Conservation (phyloP, 768 basidiomycete genomes). For the Mrakia gelida region DNA sequence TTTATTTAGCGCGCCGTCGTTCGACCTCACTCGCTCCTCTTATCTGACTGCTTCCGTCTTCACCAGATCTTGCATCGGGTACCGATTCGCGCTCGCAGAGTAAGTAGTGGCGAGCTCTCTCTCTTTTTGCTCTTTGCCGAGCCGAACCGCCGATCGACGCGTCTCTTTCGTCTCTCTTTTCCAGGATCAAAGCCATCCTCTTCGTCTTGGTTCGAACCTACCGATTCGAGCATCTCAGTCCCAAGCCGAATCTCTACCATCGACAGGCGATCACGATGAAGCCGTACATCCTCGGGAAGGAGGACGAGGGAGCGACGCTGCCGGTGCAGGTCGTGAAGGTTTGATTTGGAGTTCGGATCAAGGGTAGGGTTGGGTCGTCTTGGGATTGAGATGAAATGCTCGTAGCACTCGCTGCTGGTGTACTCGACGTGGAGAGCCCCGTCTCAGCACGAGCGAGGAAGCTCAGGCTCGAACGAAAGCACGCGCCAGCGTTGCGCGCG, state of each 20-base stretch:
- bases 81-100: constrained; percentile 45
- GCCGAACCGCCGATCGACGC: neutral
- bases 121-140: neutral
- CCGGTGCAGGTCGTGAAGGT: neutral
- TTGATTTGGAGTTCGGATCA: neutral
- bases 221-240: constrained; percentile 40
- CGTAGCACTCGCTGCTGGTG: no score
- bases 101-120: neutral
- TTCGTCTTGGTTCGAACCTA: constrained; percentile 43
- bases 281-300: neutral
- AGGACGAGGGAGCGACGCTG: neutral
- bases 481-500: no score
- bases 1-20: neutral
- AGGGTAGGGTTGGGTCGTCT: neutral
- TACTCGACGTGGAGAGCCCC: no score
- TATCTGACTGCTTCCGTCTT: neutral
- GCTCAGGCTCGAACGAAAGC: no score
- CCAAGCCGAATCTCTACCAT: constrained; percentile 38
- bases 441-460: no score
- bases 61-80: constrained; percentile 38
- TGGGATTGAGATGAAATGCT: neutral
- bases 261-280: neutral
- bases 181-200: constrained; percentile 41
- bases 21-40: neutral
- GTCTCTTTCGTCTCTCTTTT: neutral